phyloP scores from a whole-genome alignment of 441 rosid species.

The Populus trichocarpa region DNA sequence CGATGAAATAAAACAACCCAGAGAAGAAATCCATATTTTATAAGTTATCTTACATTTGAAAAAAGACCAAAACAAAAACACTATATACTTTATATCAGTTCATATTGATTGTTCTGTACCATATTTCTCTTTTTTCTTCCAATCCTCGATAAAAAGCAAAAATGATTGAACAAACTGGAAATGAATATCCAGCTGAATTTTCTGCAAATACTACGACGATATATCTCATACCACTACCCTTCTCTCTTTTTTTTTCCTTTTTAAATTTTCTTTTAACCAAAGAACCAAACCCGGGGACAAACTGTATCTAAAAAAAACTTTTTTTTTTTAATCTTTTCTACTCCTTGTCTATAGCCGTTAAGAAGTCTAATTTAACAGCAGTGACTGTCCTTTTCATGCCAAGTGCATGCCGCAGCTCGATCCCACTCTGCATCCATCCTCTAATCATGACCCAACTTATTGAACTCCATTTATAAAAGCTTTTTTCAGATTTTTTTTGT shows the following conservation, averaged over 20 bases:
- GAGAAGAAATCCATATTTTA: neutral
- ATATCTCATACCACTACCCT: neutral
- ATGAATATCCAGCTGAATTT: no score
- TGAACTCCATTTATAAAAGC: neutral
- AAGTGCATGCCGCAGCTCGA: slow-evolving; percentile 24
- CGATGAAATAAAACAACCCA: neutral
- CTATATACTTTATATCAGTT: neutral
- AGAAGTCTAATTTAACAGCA: slow-evolving; percentile 56
- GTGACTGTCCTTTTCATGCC: slow-evolving; percentile 29
- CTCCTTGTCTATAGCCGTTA: slow-evolving; percentile 34
- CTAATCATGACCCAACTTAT: slow-evolving; percentile 37
- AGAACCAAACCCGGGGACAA: slow-evolving; percentile 12
- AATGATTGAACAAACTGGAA: no score
- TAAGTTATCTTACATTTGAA: neutral
- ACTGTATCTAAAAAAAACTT: slow-evolving; percentile 6
- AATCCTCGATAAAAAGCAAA: neutral
- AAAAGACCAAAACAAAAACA: no score
- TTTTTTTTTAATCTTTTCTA: neutral
- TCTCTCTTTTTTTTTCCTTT: neutral
- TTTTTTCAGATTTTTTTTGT: neutral
- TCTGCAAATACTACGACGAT: no score
- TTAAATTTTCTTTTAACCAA: neutral
- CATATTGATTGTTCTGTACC: neutral
- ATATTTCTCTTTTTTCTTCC: neutral
- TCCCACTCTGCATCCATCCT: slow-evolving; percentile 7